These are phyloP conservation scores for Ascochyta lentis DNA, from an alignment of 2,329 filamentous ascomycete species.

Conservation along the genomic window DNA sequence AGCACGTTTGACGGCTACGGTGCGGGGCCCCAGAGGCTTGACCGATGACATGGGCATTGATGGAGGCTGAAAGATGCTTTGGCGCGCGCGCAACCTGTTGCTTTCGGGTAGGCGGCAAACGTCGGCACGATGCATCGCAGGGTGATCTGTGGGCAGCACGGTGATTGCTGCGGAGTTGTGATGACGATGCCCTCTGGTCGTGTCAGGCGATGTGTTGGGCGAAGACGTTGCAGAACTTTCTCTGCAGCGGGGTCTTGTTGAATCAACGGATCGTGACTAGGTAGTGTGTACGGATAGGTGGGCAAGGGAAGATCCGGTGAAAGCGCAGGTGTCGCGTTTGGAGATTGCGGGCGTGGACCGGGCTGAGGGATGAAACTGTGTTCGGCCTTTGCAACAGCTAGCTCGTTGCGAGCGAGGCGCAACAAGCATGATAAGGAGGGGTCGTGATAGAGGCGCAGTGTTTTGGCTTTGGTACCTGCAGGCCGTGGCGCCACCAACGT, in stretches of 20 bases:
- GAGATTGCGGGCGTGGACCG: conserved; percentile 7
- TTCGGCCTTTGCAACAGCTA: conserved; percentile 1
- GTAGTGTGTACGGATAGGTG: background rate
- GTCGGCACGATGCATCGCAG: conserved; percentile 20
- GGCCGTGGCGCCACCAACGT: conserved; percentile 26
- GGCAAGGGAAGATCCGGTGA: conserved; percentile 14
- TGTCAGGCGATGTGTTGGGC: conserved; percentile 22
- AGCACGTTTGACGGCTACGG: conserved; percentile 16
- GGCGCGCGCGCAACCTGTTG: conserved; percentile 24
- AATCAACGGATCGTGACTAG: conserved; percentile 14
- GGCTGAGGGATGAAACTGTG: conserved; percentile 9
- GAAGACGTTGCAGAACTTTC: conserved; percentile 19
- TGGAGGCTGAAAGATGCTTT: conserved; percentile 17
- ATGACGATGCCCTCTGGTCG: conserved; percentile 10
- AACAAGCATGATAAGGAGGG: conserved; percentile 12
- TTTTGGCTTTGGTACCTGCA: conserved; percentile 17
- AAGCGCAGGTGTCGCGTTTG: conserved; percentile 10
- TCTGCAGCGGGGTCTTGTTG: conserved; percentile 21
- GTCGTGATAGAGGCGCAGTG: conserved; percentile 17
- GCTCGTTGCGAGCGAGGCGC: background rate
- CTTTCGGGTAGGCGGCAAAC: conserved; percentile 7
- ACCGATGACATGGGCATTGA: conserved; percentile 11
- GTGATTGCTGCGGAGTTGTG: conserved; percentile 11
- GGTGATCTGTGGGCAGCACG: conserved; percentile 5
- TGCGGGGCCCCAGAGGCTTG: conserved; percentile 38